Conservation (phyloP, 352 stramenopile genomes). For the Porosira glacialis region DNA sequence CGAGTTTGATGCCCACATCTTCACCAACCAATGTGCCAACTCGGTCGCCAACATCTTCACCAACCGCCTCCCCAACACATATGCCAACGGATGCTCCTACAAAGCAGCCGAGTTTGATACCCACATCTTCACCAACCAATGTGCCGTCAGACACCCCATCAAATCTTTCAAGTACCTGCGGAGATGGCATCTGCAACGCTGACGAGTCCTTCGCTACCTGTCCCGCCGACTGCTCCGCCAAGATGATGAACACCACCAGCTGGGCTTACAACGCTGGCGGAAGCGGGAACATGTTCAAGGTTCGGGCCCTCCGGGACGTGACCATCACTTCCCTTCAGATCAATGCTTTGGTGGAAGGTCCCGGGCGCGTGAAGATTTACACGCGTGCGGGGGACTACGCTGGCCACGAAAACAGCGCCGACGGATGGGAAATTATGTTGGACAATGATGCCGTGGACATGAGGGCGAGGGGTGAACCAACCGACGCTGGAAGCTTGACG, state of each 20-base stretch:
- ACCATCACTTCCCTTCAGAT: constrained; percentile 8
- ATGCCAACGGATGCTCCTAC: not conserved
- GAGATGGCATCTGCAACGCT: not conserved
- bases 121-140: too few species aligned
- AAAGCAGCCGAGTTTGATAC: too few species aligned
- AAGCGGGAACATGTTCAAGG: constrained; percentile 5
- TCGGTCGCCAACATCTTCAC: not conserved
- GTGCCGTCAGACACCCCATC: not conserved
- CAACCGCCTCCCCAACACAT: not conserved
- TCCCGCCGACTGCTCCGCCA: not conserved
- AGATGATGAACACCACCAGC: not conserved
- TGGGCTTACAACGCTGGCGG: not conserved
- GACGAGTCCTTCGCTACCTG: not conserved
- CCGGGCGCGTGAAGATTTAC: constrained; percentile 36
- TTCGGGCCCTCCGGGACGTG: not conserved
- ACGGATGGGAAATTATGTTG: constrained; percentile 21
- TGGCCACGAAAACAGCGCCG: constrained; percentile 18
- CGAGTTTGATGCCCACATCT: not conserved
- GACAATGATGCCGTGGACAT: constrained; percentile 5
- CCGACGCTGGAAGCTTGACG: constrained; percentile 18
- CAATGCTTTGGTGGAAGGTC: not conserved
- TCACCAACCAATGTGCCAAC: not conserved
- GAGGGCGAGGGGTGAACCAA: constrained; percentile 8
- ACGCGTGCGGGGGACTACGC: constrained; percentile 23
- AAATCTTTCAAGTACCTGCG: too few species aligned